Base-by-base conservation (phyloP, 1,284 basidiomycete species). In the Puccinia horiana region DNA sequence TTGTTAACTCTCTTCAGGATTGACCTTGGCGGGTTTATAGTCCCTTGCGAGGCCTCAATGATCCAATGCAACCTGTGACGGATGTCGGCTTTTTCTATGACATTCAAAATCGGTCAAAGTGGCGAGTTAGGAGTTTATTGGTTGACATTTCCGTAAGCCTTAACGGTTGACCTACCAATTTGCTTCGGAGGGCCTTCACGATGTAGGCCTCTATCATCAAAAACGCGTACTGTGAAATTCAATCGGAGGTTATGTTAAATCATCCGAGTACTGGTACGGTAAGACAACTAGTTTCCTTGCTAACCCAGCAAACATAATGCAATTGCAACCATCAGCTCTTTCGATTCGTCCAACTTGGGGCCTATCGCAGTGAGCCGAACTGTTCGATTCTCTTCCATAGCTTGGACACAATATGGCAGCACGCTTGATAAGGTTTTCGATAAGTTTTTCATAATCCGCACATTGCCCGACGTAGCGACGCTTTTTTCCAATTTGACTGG, bases 1-100 rank as follows among this genome's bases (percentile, higher is more conserved):
- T 93, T 92, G 84, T 94, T 94, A 63, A 94, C 90, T 11, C 92
- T 89, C 85, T 94, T 93, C 81, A 94, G 88, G 32, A 92, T 93
- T 11, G 90, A 89, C 67, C 93, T 89, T 37, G 92, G 91, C 1
- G 94, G 93, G 85, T 94, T 94, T 0, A 92, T 91, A 74, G 61
- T 49, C 0, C 89, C 86, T 0, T 93, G 91, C n/a, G 90, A 87
- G 84, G 91, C 91, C 4, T 91, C 88, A 81, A 94, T 92, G 75
- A 94, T 90, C 94, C 93, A 95, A 85, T 94, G 91, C 52, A 95
- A 88, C 20, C 93, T 88, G 37, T 88, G 91, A 42, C 90, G 89
- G 82, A 94, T 90, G 23, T 89, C 88, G 32, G 89, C 87, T 86
- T 95, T 94, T 84, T 88, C 89, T 84, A 85, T 86, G 84, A 80